Conservation (phyloP, 73 alveolate species). For the Stentor roeselii region DNA sequence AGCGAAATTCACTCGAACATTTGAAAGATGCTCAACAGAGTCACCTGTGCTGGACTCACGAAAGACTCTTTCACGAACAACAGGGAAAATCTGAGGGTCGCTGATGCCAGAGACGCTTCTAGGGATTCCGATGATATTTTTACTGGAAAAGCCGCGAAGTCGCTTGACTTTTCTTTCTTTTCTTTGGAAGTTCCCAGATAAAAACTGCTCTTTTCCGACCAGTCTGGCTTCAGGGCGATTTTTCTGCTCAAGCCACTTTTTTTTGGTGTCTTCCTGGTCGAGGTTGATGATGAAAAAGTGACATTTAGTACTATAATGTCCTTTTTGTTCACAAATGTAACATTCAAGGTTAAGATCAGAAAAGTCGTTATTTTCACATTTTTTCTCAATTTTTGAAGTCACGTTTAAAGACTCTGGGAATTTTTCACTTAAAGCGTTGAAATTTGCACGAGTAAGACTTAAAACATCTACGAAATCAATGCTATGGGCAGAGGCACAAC, state of each 20-base stretch:
- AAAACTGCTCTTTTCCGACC: no score
- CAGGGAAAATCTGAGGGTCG: no score
- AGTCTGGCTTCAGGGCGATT: background rate
- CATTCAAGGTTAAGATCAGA: background rate
- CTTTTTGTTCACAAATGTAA: conserved; percentile 19
- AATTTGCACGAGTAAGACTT: background rate
- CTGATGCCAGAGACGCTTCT: no score
- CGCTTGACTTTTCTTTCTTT: no score
- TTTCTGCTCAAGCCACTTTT: conserved; percentile 3
- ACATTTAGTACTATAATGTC: conserved; percentile 26
- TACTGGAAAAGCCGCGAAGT: no score
- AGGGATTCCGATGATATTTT: no score
- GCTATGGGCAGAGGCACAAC: conserved; percentile 51
- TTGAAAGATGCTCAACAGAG: no score
- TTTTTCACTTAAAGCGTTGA: background rate
- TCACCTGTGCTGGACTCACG: no score
- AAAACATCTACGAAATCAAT: conserved; percentile 49
- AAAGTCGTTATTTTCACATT: conserved; percentile 19
- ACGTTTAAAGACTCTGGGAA: conserved; percentile 3
- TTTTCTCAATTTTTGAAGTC: background rate
- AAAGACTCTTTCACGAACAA: no score
- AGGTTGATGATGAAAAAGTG: background rate
- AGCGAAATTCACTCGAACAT: no score
- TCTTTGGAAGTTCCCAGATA: no score
- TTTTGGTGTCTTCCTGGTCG: conserved; percentile 8